Base-by-base conservation (phyloP, 2,329 filamentous ascomycete genomes). In the Mycocentrospora acerina region DNA sequence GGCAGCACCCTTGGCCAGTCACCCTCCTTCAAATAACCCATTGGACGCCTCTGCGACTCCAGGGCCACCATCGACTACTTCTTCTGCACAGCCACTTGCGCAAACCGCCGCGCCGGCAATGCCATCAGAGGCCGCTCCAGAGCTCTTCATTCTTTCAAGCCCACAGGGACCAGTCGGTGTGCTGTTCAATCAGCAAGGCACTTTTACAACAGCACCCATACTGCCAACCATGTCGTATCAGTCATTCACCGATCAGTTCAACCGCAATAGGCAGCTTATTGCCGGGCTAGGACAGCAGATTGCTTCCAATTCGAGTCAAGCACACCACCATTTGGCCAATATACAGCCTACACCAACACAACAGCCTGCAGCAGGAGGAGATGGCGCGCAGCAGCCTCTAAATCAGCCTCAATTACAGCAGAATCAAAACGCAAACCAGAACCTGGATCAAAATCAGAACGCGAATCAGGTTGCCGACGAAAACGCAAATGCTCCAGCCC, bases 101-200 rank as follows among this genome's bases (percentile, higher is more conserved):
- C 36, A 42, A 14, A 33, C 26, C n/a, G 24, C 30, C 8, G 10
- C 39, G 3, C 49, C 35, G 7, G 31, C 49, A 22, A 33, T 56
- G 4, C 46, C 51, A 1, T 25, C 58, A 19, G 41, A 49, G 19
- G 40, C 51, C 7, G 56, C 55, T 7, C 42, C 50, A 17, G 58
- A 67, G 33, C 44, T 67, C 6, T 68, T 66, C 35, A 49, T 67
- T 8, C 53, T 68, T 0, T 65, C 63, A 17, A 62, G 62, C 37
- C 63, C 65, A 1, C 60, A 65, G 28, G 65, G 65, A 7, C 62
- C 64, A 0, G 60, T 66, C 12, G 63, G 62, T 10, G 42, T 68
- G 22, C 42, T 68, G 2, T 67, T 64, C 35, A 59, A 67, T 19
- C 60, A 65, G 29, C 51, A 53, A 14, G 62, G 64, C 10, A 64